A percentile compares a stretch with the other conserved stretches of the same genome.
phyloP scores from a whole-genome alignment of 1,284 basidiomycete genomes.

The Trichosporon coremiiforme region DNA sequence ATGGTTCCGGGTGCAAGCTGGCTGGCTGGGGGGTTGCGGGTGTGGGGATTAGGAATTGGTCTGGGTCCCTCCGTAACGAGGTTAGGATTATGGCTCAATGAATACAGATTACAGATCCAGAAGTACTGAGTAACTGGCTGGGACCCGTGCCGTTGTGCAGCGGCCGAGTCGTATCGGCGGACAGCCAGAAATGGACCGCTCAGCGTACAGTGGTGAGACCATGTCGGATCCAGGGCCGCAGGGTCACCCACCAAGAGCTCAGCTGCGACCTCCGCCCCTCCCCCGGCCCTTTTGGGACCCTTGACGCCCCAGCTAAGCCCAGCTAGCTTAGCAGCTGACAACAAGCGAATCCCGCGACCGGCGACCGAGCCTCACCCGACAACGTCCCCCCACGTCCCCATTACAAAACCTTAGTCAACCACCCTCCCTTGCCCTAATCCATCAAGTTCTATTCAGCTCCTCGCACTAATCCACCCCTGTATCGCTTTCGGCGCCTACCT shows the following conservation, averaged over 20 bases:
- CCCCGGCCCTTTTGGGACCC: too few relatives aligned
- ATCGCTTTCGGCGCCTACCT: not conserved
- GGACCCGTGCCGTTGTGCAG: too few relatives aligned
- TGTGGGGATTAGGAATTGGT: too few relatives aligned
- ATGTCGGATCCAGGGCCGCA: not conserved
- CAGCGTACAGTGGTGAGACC: too few relatives aligned
- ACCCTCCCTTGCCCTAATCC: not conserved
- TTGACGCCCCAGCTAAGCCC: too few relatives aligned
- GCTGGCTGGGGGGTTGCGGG: too few relatives aligned
- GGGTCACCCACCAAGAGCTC: not conserved
- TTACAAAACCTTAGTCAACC: not conserved
- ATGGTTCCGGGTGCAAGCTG: not conserved
- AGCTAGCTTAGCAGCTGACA: too few relatives aligned
- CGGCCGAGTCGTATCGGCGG: not conserved
- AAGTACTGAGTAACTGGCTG: too few relatives aligned
- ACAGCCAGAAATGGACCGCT: too few relatives aligned
- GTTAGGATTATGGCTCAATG: not conserved
- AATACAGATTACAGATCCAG: not conserved
- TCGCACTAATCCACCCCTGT: not conserved
- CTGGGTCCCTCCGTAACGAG: not conserved
- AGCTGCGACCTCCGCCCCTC: not conserved
- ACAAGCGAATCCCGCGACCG: not conserved
- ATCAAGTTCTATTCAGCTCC: not conserved
- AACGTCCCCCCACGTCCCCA: not conserved
- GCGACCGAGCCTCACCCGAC: not conserved